Base-by-base conservation (phyloP, 2,329 filamentous ascomycete genomes). In the Beauveria sp. region DNA sequence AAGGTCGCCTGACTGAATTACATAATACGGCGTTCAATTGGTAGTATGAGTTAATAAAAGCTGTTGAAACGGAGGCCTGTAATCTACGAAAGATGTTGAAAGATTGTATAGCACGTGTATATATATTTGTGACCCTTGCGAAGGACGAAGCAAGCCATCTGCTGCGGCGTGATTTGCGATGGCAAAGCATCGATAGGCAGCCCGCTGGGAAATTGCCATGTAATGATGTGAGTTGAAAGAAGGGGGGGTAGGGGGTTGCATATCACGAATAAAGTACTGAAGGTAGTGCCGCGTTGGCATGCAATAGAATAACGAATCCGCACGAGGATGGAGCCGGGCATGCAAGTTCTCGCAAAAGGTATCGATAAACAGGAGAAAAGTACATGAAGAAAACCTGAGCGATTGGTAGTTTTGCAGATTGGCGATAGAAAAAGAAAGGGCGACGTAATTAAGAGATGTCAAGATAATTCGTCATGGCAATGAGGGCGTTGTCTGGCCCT, bases 401-500 rank as follows among this genome's bases (percentile, higher is more conserved):
- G 20, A 40, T 20, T 7, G 28, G 18, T 20, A 26, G 34, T 46
- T 12, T 18, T 46, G n/a, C 26, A 28, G 9, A 41, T 28, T 6
- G 24, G 22, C 22, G 6, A 30, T 7, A 28, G 20, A n/a, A 12
- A 24, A 16, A 59, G 34, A 59, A 54, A 47, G 12, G 14, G 18
- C 48, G 50, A 59, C 57, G 57, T 54, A 59, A 59, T 59, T 59
- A 37, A 16, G 2, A 8, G 2, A n/a, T 54, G 57, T 59, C 41
- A 59, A 20, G n/a, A 24, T 16, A 54, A 46, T 53, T 50, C 37
- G 47, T 52, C 57, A 54, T 28, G n/a, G 28, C 20, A 24, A 43
- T 5, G 2, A 22, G 30, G 5, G 26, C 20, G n/a, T 47, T 47
- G 22, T 44, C 46, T 43, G 20, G 40, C 14, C n/a, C 41, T 59